Evolutionary conservation across 2,329 filamentous ascomycete species (phyloP).

Genomic region (Zarea fungicola): DNA sequence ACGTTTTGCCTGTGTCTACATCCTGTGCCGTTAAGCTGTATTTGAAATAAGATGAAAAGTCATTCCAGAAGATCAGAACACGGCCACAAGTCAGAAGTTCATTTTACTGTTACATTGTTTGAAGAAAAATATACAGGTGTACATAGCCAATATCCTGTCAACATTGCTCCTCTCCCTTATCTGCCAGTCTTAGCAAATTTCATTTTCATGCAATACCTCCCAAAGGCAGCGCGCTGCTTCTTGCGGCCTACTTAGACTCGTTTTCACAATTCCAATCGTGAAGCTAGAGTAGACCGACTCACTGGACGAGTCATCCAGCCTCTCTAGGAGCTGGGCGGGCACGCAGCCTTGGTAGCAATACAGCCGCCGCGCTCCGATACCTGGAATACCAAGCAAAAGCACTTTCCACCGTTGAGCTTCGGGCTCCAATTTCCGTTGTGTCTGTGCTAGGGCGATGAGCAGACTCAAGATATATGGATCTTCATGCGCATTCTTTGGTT

Average conservation of each 20-base stretch:
- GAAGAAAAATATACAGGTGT: too few relatives aligned
- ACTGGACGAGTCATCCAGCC: slow-evolving; percentile 1
- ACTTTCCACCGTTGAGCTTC: not conserved
- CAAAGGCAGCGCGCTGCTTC: not conserved
- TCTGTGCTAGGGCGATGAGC: too few relatives aligned
- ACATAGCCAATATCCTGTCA: too few relatives aligned
- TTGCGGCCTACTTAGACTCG: not conserved
- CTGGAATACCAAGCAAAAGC: not conserved
- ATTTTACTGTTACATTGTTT: too few relatives aligned
- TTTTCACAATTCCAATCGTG: not conserved
- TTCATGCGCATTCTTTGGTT: too few relatives aligned
- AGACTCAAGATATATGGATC: too few relatives aligned
- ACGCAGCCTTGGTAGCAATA: slow-evolving; percentile 2
- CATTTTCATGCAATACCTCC: not conserved
- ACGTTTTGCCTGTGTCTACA: too few relatives aligned
- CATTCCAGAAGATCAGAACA: too few relatives aligned
- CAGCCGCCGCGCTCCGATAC: not conserved
- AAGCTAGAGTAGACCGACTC: not conserved
- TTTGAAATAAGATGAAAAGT: too few relatives aligned
- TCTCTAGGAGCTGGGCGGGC: not conserved
- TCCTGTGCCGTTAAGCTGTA: too few relatives aligned
- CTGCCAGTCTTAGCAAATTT: not conserved
- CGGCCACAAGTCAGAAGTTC: too few relatives aligned
- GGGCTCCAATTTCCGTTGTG: not conserved
- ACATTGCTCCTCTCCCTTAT: too few relatives aligned